These are phyloP conservation scores for Neocatenulostroma microsporum DNA, from an alignment of 2,329 filamentous ascomycete genomes.

Conservation along the genomic window DNA sequence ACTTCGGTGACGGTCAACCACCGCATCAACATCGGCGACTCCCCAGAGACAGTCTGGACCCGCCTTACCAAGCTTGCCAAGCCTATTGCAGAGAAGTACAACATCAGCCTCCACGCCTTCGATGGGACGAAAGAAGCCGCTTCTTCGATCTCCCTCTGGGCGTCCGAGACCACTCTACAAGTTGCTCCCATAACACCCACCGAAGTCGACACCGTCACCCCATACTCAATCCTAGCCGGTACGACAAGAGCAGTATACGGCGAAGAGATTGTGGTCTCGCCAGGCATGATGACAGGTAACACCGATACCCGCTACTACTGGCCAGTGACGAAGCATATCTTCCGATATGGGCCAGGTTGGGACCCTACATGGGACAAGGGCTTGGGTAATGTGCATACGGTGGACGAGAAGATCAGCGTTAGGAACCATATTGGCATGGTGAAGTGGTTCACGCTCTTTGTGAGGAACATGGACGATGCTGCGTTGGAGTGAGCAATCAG, in stretches of 20 bases:
- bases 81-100: constrained; percentile 43
- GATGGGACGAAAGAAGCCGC: constrained; percentile 32
- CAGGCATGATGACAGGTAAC: constrained; percentile 32
- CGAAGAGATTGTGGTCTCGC: constrained; percentile 31
- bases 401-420: constrained; percentile 29
- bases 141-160: constrained; percentile 25
- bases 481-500: constrained; percentile 25
- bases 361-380: constrained; percentile 23
- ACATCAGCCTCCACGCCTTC: constrained; percentile 43
- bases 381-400: constrained; percentile 28
- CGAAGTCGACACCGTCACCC: constrained; percentile 27
- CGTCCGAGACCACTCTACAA: constrained; percentile 20
- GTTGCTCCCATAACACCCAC: constrained; percentile 31
- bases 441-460: constrained; percentile 37
- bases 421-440: constrained; percentile 38
- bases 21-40: constrained; percentile 50
- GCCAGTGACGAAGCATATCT: constrained; percentile 30
- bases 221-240: constrained; percentile 32
- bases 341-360: constrained; percentile 30
- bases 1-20: constrained; percentile 49
- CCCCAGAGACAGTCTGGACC: constrained; percentile 38
- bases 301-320: constrained; percentile 31
- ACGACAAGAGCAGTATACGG: constrained; percentile 40
- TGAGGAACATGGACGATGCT: constrained; percentile 41
- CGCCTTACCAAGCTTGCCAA: constrained; percentile 42